Conservation (phyloP, 164 flowering plant genomes). For the Umbilicus rupestris region DNA sequence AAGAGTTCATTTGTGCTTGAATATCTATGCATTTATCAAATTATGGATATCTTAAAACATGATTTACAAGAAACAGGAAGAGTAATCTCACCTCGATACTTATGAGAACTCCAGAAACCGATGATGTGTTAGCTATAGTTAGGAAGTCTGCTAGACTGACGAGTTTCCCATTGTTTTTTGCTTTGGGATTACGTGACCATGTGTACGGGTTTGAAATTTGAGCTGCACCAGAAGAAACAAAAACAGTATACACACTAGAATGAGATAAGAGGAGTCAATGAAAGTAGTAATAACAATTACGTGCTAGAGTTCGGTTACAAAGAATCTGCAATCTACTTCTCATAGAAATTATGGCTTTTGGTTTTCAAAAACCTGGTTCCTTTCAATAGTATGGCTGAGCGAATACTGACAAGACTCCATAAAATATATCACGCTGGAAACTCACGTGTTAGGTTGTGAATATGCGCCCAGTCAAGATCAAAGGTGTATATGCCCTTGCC, state of each 20-base stretch:
- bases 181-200: constrained; percentile 37
- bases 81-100: constrained; percentile 41
- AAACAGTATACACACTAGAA: neutral
- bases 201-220: constrained; percentile 26
- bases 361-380: neutral
- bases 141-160: constrained; percentile 34
- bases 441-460: constrained; percentile 66
- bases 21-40: no score
- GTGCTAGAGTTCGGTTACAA: neutral
- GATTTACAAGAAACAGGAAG: neutral
- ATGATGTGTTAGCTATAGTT: constrained; percentile 26
- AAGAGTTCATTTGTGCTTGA: no score
- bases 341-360: neutral
- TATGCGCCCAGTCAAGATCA: constrained; percentile 63
- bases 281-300: neutral
- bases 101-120: constrained; percentile 45
- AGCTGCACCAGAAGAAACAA: constrained; percentile 21
- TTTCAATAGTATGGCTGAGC: neutral
- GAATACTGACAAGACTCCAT: neutral
- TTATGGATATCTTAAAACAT: no score
- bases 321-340: neutral
- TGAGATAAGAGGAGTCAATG: neutral
- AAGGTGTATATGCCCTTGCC: constrained; percentile 50
- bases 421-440: constrained; percentile 8
- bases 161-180: constrained; percentile 27